Evolutionary conservation across 768 basidiomycete genomes (phyloP), one percentile per base, ranked within the genome.

Genomic region (Tricholoma saponaceum): DNA sequence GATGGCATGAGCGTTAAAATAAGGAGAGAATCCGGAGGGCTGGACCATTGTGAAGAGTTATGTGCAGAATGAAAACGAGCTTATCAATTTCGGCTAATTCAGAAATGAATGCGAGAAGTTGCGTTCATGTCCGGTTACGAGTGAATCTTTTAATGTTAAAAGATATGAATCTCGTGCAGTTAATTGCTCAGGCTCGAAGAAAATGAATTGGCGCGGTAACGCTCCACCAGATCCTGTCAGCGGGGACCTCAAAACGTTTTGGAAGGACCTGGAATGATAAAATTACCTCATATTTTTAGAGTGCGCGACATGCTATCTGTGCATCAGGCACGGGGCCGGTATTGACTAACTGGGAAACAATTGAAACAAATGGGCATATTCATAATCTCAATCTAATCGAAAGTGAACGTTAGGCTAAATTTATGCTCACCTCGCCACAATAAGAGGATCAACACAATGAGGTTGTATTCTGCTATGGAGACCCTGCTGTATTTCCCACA

Each of bases 41-140:
- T 16, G 43, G 57, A 60, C 54, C 60, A 58, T 60, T 55, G 51
- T 57, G 56, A 51, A 52, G 43, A 44, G 37, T 39, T 51, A 57
- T 53, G 49, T 32, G 58, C 9, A 43, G 30, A 51, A 60, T 32
- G 52, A 60, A 58, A 47, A n/a, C 35, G 57, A 62, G 61, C 60
- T 64, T 62, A 57, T 54, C 55, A 39, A 55, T 55, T 44, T 65
- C 64, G 64, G 64, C 64, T 63, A 65, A 64, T 49, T 28, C 60
- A 58, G 60, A 62, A 63, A 63, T 65, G 62, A 65, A 65, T 60
- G 62, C 57, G 60, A 62, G 62, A 65, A 61, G 55, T 51, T 32
- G 57, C 26, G 43, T 60, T 39, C 58, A 62, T 57, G 32, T 58
- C 55, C 16, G 56, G 26, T 51, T 52, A 28, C 53, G 59, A 59